Base-by-base conservation (phyloP, 352 stramenopile genomes). In the Peronosclerospora sorghi region DNA sequence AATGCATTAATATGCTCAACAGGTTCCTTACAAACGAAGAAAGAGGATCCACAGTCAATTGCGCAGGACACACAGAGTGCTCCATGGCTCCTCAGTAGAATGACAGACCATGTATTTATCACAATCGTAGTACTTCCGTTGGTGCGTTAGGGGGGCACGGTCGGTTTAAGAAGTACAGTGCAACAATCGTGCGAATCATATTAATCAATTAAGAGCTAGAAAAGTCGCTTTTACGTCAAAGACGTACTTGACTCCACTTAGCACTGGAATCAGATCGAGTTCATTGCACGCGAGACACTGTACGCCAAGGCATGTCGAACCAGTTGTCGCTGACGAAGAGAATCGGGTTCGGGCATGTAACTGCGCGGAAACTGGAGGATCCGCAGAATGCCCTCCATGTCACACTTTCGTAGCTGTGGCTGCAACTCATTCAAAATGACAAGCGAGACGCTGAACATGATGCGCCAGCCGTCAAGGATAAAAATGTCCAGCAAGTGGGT, bases 381-480 rank as follows among this genome's bases (percentile, higher is more conserved):
- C 7, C 62, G 64, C 23, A 87, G 41, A 35, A 87, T 86, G 8
- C 62, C 60, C 29, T 90, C 78, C 42, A 90, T 68, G 14, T 90
- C 73, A 19, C 56, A 56, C 10, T 47, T 44, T 13, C 83, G 45
- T 5, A 90, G 56, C 24, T 68, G 44, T 13, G 62, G 48, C 20
- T 80, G 62, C 5, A 90, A 59, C 18, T 86, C 68, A 45, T 90
- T 72, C 1, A 90, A 58, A 18, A 90, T 78, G 1, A 87, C 78
- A 12, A 90, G 55, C 7, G 70, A 78, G 51, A 87, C 74, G 30
- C 74, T 83, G 45, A 86, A 81, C 17, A 90, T 74, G 18, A 85
- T 71, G 14, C 78, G 71, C 71, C 76, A 86, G 8, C 78, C 73
- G 43, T 90, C 78, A 44, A 90, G 71, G 29, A 83, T 70, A 37